Conservation (phyloP, 2,329 filamentous ascomycete genomes). For the Aspergillus sp. region DNA sequence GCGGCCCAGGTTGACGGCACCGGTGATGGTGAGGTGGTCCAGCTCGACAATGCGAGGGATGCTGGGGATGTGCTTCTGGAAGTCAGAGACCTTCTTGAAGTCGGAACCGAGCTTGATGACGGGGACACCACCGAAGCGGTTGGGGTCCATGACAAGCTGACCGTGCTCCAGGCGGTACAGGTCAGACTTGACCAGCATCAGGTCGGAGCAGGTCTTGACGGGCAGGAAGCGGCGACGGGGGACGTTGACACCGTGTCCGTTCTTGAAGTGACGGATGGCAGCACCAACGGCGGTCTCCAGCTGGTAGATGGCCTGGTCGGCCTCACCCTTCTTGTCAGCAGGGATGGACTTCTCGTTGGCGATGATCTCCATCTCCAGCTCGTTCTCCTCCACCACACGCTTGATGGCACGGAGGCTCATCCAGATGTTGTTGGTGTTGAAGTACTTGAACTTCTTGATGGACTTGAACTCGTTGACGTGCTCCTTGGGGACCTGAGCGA, state of each 20-base stretch:
- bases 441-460: slow-evolving; percentile 99
- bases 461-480: slow-evolving; percentile 99
- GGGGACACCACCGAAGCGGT: slow-evolving; percentile 92
- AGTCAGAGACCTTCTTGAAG: slow-evolving; percentile 98
- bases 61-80: slow-evolving; percentile 54
- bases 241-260: slow-evolving; percentile 98
- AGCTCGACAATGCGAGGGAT: slow-evolving; percentile 55
- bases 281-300: slow-evolving; percentile 98
- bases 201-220: slow-evolving; percentile 99
- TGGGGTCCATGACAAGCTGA: slow-evolving; percentile 94
- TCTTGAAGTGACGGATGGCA: slow-evolving; percentile 97
- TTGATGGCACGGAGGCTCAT: slow-evolving; percentile 97
- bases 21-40: slow-evolving; percentile 90
- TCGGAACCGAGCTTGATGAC: slow-evolving; percentile 98
- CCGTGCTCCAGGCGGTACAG: slow-evolving; percentile 98
- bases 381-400: slow-evolving; percentile 97
- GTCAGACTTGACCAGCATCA: slow-evolving; percentile 99
- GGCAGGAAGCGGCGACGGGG: slow-evolving; percentile 97
- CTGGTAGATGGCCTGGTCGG: slow-evolving; percentile 94
- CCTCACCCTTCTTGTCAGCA: slow-evolving; percentile 99
- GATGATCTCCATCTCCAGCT: slow-evolving; percentile 99
- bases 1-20: slow-evolving; percentile 92
- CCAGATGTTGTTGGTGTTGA: slow-evolving; percentile 99
- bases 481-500: slow-evolving; percentile 99
- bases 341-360: slow-evolving; percentile 98